A percentile compares a stretch with the other conserved stretches of the same genome.
These are phyloP conservation scores for Aspergillus tamarii DNA, from an alignment of 2,329 filamentous ascomycete genomes.

Conservation along the genomic window DNA sequence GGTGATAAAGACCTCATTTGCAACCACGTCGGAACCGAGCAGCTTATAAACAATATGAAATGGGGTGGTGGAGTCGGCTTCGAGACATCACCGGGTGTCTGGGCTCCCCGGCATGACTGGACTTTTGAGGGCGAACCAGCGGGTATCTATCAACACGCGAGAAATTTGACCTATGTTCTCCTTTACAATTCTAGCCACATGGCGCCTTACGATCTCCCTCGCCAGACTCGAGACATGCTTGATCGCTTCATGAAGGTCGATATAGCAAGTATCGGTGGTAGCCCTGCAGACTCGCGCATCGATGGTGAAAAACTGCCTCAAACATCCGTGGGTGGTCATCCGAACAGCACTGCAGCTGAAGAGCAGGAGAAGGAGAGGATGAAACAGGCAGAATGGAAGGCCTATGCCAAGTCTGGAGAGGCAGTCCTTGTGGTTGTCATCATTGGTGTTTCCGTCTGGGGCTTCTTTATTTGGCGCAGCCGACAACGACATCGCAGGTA, in stretches of 20 bases:
- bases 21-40: conserved; percentile 93
- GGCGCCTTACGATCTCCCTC: conserved; percentile 93
- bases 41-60: conserved; percentile 83
- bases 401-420: conserved; percentile 86
- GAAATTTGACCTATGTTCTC: conserved; percentile 92
- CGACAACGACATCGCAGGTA: conserved; percentile 53
- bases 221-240: conserved; percentile 90
- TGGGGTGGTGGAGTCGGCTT: conserved; percentile 95
- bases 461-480: conserved; percentile 67
- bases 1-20: conserved; percentile 94
- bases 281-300: conserved; percentile 75
- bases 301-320: conserved; percentile 82
- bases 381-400: conserved; percentile 84
- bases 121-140: conserved; percentile 85
- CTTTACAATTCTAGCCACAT: conserved; percentile 98
- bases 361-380: conserved; percentile 72
- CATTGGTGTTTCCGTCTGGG: conserved; percentile 73
- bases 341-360: conserved; percentile 69
- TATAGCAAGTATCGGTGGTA: conserved; percentile 82
- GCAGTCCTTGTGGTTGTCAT: conserved; percentile 80
- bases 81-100: conserved; percentile 81
- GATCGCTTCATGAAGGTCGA: conserved; percentile 95
- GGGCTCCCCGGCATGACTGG: conserved; percentile 93
- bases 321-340: conserved; percentile 74
- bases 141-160: conserved; percentile 90